Evolutionary conservation across 2,329 filamentous ascomycete genomes (phyloP).

Genomic region (Elsinoe necatrix): DNA sequence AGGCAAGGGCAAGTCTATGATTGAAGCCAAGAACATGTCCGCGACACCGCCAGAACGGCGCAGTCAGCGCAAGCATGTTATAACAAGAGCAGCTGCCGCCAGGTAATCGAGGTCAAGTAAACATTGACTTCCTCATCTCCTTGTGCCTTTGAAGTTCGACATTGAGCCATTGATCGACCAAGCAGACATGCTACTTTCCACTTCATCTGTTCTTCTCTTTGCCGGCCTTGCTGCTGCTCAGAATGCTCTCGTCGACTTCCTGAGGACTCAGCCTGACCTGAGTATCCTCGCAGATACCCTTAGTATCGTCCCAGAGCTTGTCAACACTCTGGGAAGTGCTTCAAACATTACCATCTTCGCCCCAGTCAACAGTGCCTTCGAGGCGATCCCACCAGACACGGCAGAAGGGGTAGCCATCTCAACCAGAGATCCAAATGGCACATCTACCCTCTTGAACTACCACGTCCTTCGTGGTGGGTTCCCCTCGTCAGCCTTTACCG

Average conservation of each 20-base stretch:
- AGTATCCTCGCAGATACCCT: not conserved
- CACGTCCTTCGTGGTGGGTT: conserved; percentile 30
- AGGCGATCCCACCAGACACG: conserved; percentile 27
- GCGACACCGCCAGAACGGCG: conserved; percentile 11
- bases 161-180: not conserved
- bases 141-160: conserved; percentile 1
- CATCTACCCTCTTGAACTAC: conserved; percentile 21
- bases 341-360: conserved; percentile 29
- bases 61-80: not conserved
- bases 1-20: conserved; percentile 4
- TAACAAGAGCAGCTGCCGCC: not conserved
- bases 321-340: not conserved
- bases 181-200: not conserved
- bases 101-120: not conserved
- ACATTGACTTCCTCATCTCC: not conserved
- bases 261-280: conserved; percentile 3
- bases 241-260: conserved; percentile 5
- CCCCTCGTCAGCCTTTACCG: conserved; percentile 24
- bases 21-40: conserved; percentile 7
- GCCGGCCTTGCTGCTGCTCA: conserved; percentile 7
- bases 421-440: conserved; percentile 8
- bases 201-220: not conserved
- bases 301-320: not conserved
- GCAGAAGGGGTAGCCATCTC: conserved; percentile 28
- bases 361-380: conserved; percentile 32